Conservation (phyloP, 805 yeast species). For the Pichia rugopelliculosa region DNA sequence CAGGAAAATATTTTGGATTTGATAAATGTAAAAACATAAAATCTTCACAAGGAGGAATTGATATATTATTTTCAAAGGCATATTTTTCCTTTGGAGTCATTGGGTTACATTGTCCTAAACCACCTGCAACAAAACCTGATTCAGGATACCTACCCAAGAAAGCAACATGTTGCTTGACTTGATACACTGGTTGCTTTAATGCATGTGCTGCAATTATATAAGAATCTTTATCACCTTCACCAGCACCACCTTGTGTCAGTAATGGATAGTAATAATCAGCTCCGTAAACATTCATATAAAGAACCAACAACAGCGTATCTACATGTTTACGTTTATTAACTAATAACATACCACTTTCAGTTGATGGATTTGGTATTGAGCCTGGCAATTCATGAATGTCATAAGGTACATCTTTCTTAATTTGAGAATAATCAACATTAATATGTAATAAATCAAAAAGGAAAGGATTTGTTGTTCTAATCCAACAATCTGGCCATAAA, state of each 20-base stretch:
- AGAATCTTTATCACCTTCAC: conserved; percentile 77
- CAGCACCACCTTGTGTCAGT: conserved; percentile 64
- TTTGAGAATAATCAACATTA: conserved; percentile 7
- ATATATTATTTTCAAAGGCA: conserved; percentile 11
- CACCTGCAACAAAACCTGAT: conserved; percentile 32
- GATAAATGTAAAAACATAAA: conserved; percentile 50
- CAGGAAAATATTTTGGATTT: conserved; percentile 44
- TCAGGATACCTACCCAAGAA: conserved; percentile 43
- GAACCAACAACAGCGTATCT: conserved; percentile 45
- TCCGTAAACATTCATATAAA: conserved; percentile 60
- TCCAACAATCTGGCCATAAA: conserved; percentile 69
- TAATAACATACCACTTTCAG: conserved; percentile 64
- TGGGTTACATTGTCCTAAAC: conserved; percentile 38
- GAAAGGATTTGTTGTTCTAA: conserved; percentile 56
- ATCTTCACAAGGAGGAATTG: conserved; percentile 12
- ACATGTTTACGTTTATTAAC: conserved; percentile 51
- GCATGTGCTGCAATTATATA: conserved; percentile 61
- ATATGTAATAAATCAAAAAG: conserved; percentile 33
- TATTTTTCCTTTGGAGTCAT: conserved; percentile 29
- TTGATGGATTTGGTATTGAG: conserved; percentile 56
- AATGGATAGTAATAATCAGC: conserved; percentile 59
- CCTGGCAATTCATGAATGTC: conserved; percentile 57
- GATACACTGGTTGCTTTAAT: conserved; percentile 26
- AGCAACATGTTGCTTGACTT: conserved; percentile 44
- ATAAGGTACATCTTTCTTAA: conserved; percentile 22